Evolutionary conservation across 305 asterid genomes (phyloP).

Genomic region (Fraxinus sp.): DNA sequence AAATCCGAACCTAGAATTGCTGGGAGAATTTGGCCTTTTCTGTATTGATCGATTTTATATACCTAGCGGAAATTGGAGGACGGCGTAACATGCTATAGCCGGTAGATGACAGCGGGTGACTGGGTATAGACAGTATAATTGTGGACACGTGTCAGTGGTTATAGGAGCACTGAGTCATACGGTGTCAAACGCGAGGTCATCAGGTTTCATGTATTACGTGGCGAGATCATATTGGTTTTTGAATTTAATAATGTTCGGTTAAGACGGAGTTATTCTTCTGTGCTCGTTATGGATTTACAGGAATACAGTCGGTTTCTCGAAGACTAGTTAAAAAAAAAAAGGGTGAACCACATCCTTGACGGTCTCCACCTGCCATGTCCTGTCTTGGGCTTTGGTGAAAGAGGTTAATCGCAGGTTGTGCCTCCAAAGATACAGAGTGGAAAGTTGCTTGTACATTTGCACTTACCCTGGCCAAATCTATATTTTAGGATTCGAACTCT

Average conservation of each 20-base stretch:
- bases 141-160: constrained; percentile 37
- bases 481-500: no score
- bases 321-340: no score
- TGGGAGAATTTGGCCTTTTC: constrained; percentile 22
- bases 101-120: constrained; percentile 37
- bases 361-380: no score
- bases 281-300: not conserved
- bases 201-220: constrained; percentile 36
- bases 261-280: not conserved
- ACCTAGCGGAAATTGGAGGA: constrained; percentile 58
- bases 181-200: constrained; percentile 47
- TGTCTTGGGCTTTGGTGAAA: no score
- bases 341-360: no score
- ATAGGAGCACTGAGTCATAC: constrained; percentile 28
- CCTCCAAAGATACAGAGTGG: no score
- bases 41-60: constrained; percentile 44
- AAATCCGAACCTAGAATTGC: constrained; percentile 40
- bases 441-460: no score
- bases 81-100: constrained; percentile 45
- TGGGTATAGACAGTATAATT: constrained; percentile 34
- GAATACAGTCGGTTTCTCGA: not conserved
- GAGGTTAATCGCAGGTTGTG: no score
- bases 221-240: constrained; percentile 28
- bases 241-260: constrained; percentile 27
- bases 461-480: no score